A percentile compares a stretch with the other conserved stretches of the same genome.
phyloP scores from a whole-genome alignment of 257 asterid species.

The Paulownia fortunei region DNA sequence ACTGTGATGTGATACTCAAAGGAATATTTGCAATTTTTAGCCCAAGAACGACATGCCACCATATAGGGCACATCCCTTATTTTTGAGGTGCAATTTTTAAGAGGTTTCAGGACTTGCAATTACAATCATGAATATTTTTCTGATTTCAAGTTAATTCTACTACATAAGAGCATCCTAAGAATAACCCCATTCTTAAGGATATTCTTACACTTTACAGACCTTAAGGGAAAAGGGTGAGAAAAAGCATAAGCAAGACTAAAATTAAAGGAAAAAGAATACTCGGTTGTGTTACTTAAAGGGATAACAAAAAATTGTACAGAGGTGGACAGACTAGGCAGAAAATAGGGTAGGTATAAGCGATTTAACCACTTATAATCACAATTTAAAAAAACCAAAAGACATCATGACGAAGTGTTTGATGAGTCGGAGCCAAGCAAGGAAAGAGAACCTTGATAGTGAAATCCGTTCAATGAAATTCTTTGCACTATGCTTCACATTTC shows the following conservation, averaged over 20 bases:
- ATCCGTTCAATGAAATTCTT: background rate
- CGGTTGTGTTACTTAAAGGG: background rate
- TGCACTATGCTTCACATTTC: background rate
- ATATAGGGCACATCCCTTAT: constrained; percentile 28
- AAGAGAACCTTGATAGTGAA: constrained; percentile 13
- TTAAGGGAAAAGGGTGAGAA: background rate
- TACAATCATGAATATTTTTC: no score
- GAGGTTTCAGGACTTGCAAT: no score
- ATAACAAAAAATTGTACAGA: background rate
- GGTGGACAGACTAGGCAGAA: background rate
- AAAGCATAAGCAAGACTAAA: background rate
- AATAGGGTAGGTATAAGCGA: background rate
- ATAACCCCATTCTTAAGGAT: no score
- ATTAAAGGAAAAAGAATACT: no score
- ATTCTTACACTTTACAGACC: background rate
- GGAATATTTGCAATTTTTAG: constrained; percentile 9
- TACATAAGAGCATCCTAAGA: no score
- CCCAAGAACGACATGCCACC: constrained; percentile 36
- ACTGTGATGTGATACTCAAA: constrained; percentile 1
- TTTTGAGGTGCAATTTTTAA: background rate
- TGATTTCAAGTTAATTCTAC: no score
- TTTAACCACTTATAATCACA: background rate
- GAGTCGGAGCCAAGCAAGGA: constrained; percentile 27
- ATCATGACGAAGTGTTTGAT: background rate
- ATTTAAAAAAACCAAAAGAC: background rate